A percentile compares a stretch with the other conserved stretches of the same genome.
Evolutionary conservation across 129 eudicot species (phyloP).

Genomic region (Dittrichia graveolens): DNA sequence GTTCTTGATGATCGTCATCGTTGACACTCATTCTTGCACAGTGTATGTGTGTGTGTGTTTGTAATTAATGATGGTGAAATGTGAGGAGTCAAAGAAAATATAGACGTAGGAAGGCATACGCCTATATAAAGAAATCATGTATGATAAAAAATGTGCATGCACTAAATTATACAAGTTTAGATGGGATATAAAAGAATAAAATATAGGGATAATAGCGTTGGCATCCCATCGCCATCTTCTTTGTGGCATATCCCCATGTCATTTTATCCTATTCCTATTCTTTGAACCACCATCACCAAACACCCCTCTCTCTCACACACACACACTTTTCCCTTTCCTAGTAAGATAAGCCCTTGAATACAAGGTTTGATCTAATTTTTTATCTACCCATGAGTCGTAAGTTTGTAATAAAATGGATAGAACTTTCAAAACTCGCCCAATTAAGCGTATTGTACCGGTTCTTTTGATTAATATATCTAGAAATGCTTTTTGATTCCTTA

Average conservation of each 20-base stretch:
- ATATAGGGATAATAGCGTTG: constrained; percentile 26
- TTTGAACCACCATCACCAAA: neutral
- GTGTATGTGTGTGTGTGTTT: neutral
- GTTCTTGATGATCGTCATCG: constrained; percentile 34
- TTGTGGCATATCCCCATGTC: constrained; percentile 31
- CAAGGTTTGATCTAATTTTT: too few relatives aligned
- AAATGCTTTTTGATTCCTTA: too few relatives aligned
- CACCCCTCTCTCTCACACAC: too few relatives aligned
- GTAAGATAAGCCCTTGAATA: too few relatives aligned
- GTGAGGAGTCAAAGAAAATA: constrained; percentile 29
- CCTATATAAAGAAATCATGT: constrained; percentile 24
- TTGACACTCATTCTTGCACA: constrained; percentile 33
- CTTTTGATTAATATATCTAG: too few relatives aligned
- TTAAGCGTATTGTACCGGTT: too few relatives aligned
- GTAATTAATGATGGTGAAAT: constrained; percentile 22
- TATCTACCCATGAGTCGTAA: too few relatives aligned
- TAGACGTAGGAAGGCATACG: constrained; percentile 25
- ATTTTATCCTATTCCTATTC: constrained; percentile 26
- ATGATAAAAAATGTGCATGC: constrained; percentile 25
- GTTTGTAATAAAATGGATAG: too few relatives aligned
- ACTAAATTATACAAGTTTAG: neutral
- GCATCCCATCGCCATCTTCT: constrained; percentile 30
- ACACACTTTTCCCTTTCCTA: too few relatives aligned
- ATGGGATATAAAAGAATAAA: constrained; percentile 16
- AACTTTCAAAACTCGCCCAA: too few relatives aligned